Percentiles rank a stretch among this genome's conserved stretches.
Conservation (phyloP, 163 green algal genomes). For the Volvox carteri region DNA sequence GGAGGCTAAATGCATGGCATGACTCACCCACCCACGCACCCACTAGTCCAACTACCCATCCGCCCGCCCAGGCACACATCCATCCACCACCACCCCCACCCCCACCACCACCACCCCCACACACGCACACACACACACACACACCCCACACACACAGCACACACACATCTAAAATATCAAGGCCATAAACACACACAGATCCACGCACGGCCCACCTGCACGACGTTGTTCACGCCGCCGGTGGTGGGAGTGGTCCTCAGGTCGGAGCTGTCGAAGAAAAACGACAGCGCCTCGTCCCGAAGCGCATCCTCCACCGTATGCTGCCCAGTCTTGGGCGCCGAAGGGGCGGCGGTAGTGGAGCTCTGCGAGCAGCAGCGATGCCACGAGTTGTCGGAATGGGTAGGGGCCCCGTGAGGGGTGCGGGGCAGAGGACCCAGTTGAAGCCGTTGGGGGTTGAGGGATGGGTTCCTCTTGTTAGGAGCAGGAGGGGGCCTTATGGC, state of each 20-base stretch:
- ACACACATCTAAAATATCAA: too few relatives aligned
- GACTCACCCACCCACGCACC: too few relatives aligned
- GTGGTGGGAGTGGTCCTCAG: conserved; percentile 35
- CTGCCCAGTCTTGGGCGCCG: conserved; percentile 67
- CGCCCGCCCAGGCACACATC: too few relatives aligned
- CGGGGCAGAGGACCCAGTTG: not conserved
- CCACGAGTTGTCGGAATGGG: not conserved
- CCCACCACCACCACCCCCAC: too few relatives aligned
- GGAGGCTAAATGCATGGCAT: too few relatives aligned
- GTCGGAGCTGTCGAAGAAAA: conserved; percentile 62
- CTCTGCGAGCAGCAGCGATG: not conserved
- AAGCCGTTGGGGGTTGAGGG: not conserved
- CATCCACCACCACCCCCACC: too few relatives aligned
- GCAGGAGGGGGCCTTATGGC: not conserved
- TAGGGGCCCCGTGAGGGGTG: too few relatives aligned
- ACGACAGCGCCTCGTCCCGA: conserved; percentile 60
- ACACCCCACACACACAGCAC: too few relatives aligned
- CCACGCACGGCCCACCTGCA: conserved; percentile 39
- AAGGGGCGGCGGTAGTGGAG: not conserved
- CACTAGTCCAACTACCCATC: too few relatives aligned
- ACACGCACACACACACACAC: too few relatives aligned
- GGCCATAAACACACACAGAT: too few relatives aligned
- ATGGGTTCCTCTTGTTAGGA: not conserved
- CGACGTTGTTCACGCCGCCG: conserved; percentile 64
- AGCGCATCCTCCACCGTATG: conserved; percentile 66